Conservation (phyloP, 2,329 filamentous ascomycete species). For the Colletotrichum chrysophilum region DNA sequence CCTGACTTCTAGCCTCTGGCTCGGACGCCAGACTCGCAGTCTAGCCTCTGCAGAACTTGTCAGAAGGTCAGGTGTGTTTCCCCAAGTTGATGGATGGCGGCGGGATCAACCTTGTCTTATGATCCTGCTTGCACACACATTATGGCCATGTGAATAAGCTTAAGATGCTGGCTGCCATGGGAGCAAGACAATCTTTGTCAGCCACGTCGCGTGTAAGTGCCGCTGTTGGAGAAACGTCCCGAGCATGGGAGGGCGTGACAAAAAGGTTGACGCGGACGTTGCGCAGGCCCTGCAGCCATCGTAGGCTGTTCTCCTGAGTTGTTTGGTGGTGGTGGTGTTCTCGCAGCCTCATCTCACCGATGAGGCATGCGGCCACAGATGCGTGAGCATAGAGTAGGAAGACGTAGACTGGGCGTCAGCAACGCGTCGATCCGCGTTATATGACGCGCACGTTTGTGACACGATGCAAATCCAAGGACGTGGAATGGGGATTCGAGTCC, state of each 20-base stretch:
- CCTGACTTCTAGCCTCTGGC: background rate
- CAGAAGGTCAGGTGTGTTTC: background rate
- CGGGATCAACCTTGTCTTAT: background rate
- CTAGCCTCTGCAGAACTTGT: background rate
- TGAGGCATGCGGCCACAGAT: background rate
- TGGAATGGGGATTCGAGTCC: background rate
- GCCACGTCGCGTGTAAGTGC: background rate
- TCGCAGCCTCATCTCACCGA: background rate
- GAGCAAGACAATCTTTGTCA: background rate
- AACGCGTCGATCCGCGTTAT: background rate
- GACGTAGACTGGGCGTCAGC: background rate
- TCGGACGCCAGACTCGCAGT: background rate
- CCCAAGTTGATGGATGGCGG: background rate
- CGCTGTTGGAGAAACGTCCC: background rate
- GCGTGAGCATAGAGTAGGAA: background rate
- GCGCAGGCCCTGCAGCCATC: background rate
- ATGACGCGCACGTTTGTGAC: background rate
- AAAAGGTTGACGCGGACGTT: background rate
- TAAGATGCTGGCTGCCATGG: background rate
- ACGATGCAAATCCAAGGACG: background rate
- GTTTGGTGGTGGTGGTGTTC: background rate
- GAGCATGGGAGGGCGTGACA: background rate
- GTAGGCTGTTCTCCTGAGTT: background rate
- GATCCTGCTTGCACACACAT: background rate
- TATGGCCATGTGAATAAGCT: background rate